Evolutionary conservation across 768 basidiomycete genomes (phyloP), one percentile per base, ranked within the genome.

Genomic region (Russula compacta): DNA sequence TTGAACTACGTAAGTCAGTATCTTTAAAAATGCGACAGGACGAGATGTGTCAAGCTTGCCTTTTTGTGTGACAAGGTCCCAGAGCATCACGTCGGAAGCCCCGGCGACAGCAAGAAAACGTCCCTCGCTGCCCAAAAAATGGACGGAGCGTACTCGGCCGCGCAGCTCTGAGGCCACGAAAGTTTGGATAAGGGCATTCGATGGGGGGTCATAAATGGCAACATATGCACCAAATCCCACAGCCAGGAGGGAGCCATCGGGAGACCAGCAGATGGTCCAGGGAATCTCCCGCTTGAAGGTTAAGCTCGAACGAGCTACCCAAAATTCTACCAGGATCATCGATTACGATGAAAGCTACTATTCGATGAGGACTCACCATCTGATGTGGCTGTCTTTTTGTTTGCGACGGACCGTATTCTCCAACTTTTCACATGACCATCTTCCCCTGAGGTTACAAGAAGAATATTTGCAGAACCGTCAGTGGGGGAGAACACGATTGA

Each of bases 161-260:
- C 80, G 83, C 61, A 82, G 83, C 42, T 83, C 81, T 43, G 77
- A 77, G 32, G 80, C 79, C 10, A 53, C 44, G 62, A 93, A 75
- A 0, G 82, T 82, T 47, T 82, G 82, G 19, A 80, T 75, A 15
- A 89, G 73, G 24, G 76, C 72, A 62, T 83, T 86, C 24, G 83
- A 83, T 21, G 74, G 67, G 0, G 89, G 79, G 67, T 92, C 85
- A 72, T 89, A 97, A 6, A 98, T 71, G 6, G 83, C 82, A 55
- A 95, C 78, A 61, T 82, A 81, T 15, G 79, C 69, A 0, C 83
- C 84, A 55, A 88, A 79, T 12, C 85, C 78, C 21, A 95, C 79
- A 12, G 87, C 88, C 49, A 98, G 75, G 36, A 99, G 77, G 6
- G 94, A 94, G 9, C 83, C 87, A 71, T 99, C 97, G 4, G 78